phyloP scores from a whole-genome alignment of 495 filamentous ascomycete species.

The Apiosordaria backusii region DNA sequence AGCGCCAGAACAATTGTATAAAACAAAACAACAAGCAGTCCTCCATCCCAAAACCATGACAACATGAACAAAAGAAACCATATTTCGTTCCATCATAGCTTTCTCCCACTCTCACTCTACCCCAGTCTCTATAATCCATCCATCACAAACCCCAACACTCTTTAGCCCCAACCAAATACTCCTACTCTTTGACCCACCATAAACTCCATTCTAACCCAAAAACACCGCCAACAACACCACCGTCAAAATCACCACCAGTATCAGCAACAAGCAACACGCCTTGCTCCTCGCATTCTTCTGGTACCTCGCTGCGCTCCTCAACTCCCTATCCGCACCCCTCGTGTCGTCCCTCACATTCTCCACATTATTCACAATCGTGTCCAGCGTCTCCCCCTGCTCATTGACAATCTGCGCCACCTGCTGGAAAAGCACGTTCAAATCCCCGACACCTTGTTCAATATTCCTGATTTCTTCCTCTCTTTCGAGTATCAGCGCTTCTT shows the following conservation, averaged over 20 bases:
- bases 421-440: conserved; percentile 92
- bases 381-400: conserved; percentile 86
- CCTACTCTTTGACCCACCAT: not conserved
- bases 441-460: conserved; percentile 92
- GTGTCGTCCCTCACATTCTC: conserved; percentile 75
- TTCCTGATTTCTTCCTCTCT: conserved; percentile 94
- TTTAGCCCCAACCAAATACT: not conserved
- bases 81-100: not conserved
- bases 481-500: conserved; percentile 91
- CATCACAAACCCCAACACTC: too few relatives aligned
- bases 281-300: conserved; percentile 92
- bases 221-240: conserved; percentile 84
- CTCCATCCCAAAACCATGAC: not conserved
- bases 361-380: conserved; percentile 86
- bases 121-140: too few relatives aligned
- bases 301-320: conserved; percentile 77
- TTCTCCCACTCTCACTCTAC: not conserved
- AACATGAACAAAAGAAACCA: not conserved
- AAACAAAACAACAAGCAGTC: not conserved
- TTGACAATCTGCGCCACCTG: conserved; percentile 95
- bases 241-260: conserved; percentile 80
- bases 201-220: conserved; percentile 62
- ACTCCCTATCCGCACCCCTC: conserved; percentile 76
- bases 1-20: not conserved
- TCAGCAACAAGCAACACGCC: conserved; percentile 87